These are phyloP conservation scores for Lathyrus tuberosus DNA, from an alignment of 306 rosid genomes.

Conservation along the genomic window DNA sequence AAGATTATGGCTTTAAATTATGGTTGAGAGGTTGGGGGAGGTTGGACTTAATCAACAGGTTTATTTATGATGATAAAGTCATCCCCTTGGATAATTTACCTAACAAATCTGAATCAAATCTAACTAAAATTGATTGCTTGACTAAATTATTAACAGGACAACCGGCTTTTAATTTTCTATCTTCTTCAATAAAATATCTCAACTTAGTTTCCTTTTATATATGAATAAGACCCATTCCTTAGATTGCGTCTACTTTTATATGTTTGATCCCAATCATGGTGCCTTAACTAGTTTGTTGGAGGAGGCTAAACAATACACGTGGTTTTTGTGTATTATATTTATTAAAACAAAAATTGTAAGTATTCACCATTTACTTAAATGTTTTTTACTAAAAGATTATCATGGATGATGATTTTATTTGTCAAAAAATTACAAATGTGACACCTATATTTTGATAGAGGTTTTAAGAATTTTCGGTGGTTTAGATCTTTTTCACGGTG, in stretches of 20 bases:
- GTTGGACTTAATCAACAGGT: slow-evolving; percentile 12
- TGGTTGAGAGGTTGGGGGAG: not conserved
- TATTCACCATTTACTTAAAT: not conserved
- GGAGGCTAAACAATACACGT: not conserved
- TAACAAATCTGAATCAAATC: slow-evolving; percentile 32
- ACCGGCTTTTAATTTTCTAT: slow-evolving; percentile 6
- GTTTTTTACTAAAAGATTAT: not conserved
- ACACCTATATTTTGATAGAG: no score
- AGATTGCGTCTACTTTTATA: slow-evolving; percentile 36
- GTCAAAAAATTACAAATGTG: no score
- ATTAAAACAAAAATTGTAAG: not conserved
- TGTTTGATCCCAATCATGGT: slow-evolving; percentile 16
- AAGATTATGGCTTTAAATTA: slow-evolving; percentile 6
- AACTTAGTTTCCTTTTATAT: not conserved
- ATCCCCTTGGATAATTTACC: slow-evolving; percentile 6
- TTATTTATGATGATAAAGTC: slow-evolving; percentile 1
- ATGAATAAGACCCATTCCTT: slow-evolving; percentile 22
- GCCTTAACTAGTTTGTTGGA: not conserved
- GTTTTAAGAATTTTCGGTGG: no score
- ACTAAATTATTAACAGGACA: slow-evolving; percentile 21
- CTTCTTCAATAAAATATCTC: slow-evolving; percentile 5
- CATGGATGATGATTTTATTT: no score
- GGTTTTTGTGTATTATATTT: not conserved
- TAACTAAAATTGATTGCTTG: slow-evolving; percentile 21
- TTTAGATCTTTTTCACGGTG: no score